Evolutionary conservation across 257 asterid genomes (phyloP), one percentile per base, ranked within the genome.

Genomic region (Thymus mandschuricus): DNA sequence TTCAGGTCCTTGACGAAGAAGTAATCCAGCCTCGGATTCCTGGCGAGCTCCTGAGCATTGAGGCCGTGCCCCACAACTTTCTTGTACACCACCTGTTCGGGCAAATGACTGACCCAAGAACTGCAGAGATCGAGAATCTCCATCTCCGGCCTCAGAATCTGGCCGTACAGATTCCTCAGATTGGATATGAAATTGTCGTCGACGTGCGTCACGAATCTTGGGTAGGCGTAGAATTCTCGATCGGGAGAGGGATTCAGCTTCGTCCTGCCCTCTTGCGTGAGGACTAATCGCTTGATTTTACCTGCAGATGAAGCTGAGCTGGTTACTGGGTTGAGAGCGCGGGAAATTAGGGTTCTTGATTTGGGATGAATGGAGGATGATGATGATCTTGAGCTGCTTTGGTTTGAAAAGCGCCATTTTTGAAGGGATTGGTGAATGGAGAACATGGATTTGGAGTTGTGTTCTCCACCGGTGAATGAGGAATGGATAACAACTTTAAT

Each of bases 71-170:
- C 96, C 3, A 89, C 96, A 1, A 92, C 96, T 64, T 54, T 89
- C 80, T 75, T 74, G 83, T 81, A 92, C 80, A 71, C 64, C 0
- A 86, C 82, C 68, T 92, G 88, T 35, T 79, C 60, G 59, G 96
- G 97, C 78, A 92, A 76, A 75, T 92, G 96, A 72, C 97, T 92
- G 3, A 92, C 79, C 98, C 96, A 92, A 0, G 96, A 92, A 60
- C 98, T 89, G 96, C 90, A 89, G 8, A 92, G 72, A 60, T 92
- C 96, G 10, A 92, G 92, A 69, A 89, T 81, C 64, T 92, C 96
- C 83, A 70, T 77, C 4, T 89, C 96, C 0, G 96, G 86, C n/a
- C 85, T 79, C 72, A 89, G 67, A 10, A 64, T 60, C 64, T 86
- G 71, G 62, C 86, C 69, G 74, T 89, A 92, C 8, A 88, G 81